A percentile compares a stretch with the other conserved stretches of the same genome.
These are phyloP conservation scores for Fraxinus excelsior DNA, from an alignment of 257 asterid genomes.

Conservation along the genomic window DNA sequence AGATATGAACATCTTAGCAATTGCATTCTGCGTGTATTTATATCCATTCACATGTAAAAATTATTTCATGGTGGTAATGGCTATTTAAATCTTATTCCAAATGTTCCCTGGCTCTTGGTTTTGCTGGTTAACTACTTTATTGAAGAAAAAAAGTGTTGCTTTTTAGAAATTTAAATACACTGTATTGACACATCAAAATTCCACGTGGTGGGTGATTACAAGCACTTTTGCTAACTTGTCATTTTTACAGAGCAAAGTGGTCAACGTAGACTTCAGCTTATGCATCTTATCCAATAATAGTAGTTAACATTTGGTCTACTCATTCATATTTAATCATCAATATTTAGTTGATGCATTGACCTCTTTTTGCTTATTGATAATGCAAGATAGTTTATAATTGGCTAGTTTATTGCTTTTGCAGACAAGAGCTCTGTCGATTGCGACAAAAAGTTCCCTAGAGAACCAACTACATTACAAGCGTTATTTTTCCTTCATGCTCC, in stretches of 20 bases:
- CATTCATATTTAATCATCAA: neutral
- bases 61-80: neutral
- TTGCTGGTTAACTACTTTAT: neutral
- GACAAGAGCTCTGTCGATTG: slow-evolving; percentile 20
- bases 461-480: slow-evolving; percentile 15
- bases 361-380: neutral
- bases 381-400: neutral
- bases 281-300: neutral
- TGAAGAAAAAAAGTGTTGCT: neutral
- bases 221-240: neutral
- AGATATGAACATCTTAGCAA: neutral
- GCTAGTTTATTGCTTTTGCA: slow-evolving; percentile 8
- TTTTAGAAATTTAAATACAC: neutral
- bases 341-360: neutral
- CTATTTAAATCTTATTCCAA: neutral
- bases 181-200: neutral
- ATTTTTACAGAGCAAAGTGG: neutral
- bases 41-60: neutral
- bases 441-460: slow-evolving; percentile 15
- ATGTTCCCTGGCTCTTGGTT: neutral
- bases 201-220: neutral
- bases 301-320: neutral
- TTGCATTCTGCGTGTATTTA: neutral
- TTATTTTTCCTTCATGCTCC: neutral
- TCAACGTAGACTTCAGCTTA: neutral